Evolutionary conservation across 108 stramenopile genomes (phyloP), one percentile per base, ranked within the genome.

Genomic region (Skeletonema potamos): DNA sequence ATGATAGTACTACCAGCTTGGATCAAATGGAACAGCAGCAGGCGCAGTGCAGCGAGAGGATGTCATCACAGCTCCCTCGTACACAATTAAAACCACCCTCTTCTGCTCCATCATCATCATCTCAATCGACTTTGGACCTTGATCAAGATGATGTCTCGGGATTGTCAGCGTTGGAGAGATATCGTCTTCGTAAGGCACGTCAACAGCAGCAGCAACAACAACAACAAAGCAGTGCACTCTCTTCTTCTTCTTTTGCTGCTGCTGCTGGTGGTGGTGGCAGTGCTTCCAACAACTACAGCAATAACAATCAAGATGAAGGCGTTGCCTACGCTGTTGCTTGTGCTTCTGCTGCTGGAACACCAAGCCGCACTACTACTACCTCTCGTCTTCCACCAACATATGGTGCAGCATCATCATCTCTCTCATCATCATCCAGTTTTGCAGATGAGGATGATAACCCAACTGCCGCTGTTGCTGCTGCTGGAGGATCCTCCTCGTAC

Each of bases 131-230:
- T 11, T 46, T 58, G 37, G 59, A 68, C 1, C 58, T 39, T 26
- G 71, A 74, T 57, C 64, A 78, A 2, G 81, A 80, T 29, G 73
- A 84, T 29, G 64, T 33, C 55, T 27, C 74, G 6, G 64, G 71
- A 63, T 22, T 64, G 28, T 69, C 75, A 1, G 75, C 75, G 37
- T 37, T 69, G 32, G 68, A 76, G 58, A 44, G 75, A 43, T 69
- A 58, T 64, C 75, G 75, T 41, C 54, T 76, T 27, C 67, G 51
- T 11, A 66, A 37, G 34, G 61, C 39, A 39, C 18, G 13, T 27
- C 39, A 57, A 22, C 39, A 39, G 44, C 48, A 51, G 5, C 46
- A 48, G 20, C 48, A 51, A 51, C 15, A 15, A n/a, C n/a, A n/a
- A n/a, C n/a, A n/a, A n/a, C n/a, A n/a, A n/a, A n/a, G n/a, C n/a